A percentile compares a stretch with the other conserved stretches of the same genome.
Conservation (phyloP, 805 yeast species). For the Yarrowia deformans region DNA sequence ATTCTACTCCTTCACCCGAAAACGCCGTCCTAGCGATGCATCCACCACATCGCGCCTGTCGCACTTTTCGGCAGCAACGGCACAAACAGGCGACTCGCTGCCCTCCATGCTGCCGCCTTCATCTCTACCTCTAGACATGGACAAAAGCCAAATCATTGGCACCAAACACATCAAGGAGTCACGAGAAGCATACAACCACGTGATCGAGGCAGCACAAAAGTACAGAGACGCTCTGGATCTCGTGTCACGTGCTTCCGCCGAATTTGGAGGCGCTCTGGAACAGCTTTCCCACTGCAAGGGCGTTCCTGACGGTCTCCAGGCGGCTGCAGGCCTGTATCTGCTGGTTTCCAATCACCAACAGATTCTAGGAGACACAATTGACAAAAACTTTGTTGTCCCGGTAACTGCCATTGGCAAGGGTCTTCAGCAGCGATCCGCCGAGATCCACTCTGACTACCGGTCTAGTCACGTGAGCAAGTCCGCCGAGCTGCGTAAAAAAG, state of each 20-base stretch:
- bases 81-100: conserved; percentile 22
- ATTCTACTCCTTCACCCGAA: conserved; percentile 32
- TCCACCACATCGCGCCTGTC: conserved; percentile 33
- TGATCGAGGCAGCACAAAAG: conserved; percentile 55
- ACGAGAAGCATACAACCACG: conserved; percentile 32
- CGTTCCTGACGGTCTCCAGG: conserved; percentile 34
- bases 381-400: conserved; percentile 64
- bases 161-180: conserved; percentile 35
- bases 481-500: conserved; percentile 62
- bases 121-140: conserved; percentile 15
- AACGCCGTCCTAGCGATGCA: conserved; percentile 36
- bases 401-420: conserved; percentile 55
- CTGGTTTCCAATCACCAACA: conserved; percentile 79
- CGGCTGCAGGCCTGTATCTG: conserved; percentile 65
- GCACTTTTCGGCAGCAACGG: conserved; percentile 22
- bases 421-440: conserved; percentile 56
- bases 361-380: conserved; percentile 65
- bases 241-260: conserved; percentile 68
- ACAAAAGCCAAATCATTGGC: conserved; percentile 22
- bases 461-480: conserved; percentile 61
- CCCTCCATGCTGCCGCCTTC: conserved; percentile 16
- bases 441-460: conserved; percentile 63
- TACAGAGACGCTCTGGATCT: conserved; percentile 57
- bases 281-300: conserved; percentile 68
- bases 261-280: conserved; percentile 75